Conservation (phyloP, 805 yeast genomes). For the Ogataea methanolica region DNA sequence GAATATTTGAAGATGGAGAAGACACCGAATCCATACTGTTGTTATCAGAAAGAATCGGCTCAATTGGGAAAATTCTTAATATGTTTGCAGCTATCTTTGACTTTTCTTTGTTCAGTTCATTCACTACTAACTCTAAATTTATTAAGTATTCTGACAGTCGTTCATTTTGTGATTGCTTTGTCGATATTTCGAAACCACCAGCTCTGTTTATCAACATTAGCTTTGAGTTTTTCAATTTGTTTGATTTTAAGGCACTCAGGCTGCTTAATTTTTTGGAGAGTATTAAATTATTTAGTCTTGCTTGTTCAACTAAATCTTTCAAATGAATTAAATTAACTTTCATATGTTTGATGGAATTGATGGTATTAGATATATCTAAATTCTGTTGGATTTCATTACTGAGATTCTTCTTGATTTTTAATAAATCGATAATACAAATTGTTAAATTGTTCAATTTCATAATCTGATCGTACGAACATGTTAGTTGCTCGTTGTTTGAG, state of each 20-base stretch:
- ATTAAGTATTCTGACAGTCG: conserved; percentile 11
- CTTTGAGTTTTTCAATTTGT: background rate
- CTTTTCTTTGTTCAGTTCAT: conserved; percentile 18
- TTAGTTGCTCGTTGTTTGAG: conserved; percentile 13
- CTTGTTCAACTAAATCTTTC: background rate
- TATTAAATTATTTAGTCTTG: background rate
- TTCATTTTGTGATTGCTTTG: conserved; percentile 5
- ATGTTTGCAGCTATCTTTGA: conserved; percentile 21
- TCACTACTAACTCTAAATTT: conserved; percentile 8
- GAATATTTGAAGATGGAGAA: conserved; percentile 1
- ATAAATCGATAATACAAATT: conserved; percentile 32
- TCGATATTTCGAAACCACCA: background rate
- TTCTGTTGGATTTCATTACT: conserved; percentile 4
- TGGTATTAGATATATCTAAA: background rate
- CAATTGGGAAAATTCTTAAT: conserved; percentile 29
- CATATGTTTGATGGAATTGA: too few species aligned
- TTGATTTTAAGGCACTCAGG: background rate
- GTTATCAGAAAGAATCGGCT: conserved; percentile 5
- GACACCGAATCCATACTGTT: background rate
- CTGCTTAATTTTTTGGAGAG: background rate
- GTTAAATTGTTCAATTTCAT: conserved; percentile 38
- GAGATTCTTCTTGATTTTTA: conserved; percentile 14
- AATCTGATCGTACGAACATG: conserved; percentile 36
- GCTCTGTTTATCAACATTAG: background rate
- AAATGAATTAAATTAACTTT: background rate